Conservation (phyloP, 2,329 filamentous ascomycete genomes). For the Coccinonectria pachysandricola region DNA sequence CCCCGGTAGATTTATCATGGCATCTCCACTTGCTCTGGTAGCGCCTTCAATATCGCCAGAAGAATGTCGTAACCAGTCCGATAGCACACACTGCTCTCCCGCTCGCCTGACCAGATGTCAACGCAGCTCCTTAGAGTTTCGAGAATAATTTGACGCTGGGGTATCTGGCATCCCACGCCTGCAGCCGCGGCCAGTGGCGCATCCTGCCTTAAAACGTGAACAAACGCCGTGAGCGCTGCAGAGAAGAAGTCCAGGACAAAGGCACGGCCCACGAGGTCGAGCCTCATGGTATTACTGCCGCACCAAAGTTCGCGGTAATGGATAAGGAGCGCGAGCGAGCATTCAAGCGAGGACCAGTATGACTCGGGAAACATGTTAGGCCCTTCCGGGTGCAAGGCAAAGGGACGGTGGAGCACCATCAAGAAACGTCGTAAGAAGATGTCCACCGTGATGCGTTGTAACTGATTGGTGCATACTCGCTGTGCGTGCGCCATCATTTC, state of each 20-base stretch:
- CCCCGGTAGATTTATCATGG: no score
- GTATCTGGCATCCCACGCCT: constrained; percentile 19
- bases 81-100: constrained; percentile 26
- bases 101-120: constrained; percentile 26
- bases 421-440: constrained; percentile 25
- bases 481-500: constrained; percentile 22
- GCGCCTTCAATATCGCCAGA: constrained; percentile 16
- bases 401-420: constrained; percentile 27
- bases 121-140: constrained; percentile 24
- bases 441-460: constrained; percentile 25
- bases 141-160: constrained; percentile 25
- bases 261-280: constrained; percentile 23
- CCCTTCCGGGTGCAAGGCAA: constrained; percentile 23
- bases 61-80: constrained; percentile 24
- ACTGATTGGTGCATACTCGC: constrained; percentile 17
- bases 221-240: constrained; percentile 22
- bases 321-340: constrained; percentile 24
- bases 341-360: constrained; percentile 28
- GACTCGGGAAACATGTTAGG: constrained; percentile 24
- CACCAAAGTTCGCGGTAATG: constrained; percentile 27
- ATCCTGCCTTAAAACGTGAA: constrained; percentile 25
- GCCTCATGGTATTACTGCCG: constrained; percentile 13
- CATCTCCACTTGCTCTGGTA: no score
- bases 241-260: constrained; percentile 28
- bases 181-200: constrained; percentile 21